Percentiles rank a stretch among this genome's conserved stretches.
phyloP scores from a whole-genome alignment of 441 rosid species.

The Gossypium davidsonii region DNA sequence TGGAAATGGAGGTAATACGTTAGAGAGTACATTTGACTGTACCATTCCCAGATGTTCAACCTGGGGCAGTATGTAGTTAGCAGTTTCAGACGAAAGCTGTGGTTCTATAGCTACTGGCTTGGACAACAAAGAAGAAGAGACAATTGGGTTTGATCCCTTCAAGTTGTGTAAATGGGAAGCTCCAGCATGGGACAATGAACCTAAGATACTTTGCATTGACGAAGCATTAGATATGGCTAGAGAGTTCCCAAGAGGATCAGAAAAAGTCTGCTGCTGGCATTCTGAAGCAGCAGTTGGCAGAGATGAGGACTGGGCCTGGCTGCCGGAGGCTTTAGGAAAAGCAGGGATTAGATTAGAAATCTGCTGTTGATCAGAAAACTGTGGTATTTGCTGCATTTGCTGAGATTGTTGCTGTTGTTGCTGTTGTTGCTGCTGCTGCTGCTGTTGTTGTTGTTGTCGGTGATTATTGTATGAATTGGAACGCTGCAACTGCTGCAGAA shows the following conservation, averaged over 20 bases:
- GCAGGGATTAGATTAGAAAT: constrained; percentile 41
- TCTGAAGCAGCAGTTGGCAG: constrained; percentile 48
- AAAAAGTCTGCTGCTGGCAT: constrained; percentile 69
- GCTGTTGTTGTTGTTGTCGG: constrained; percentile 16
- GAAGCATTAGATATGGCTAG: constrained; percentile 41
- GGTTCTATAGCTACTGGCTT: constrained; percentile 74
- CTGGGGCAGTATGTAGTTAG: constrained; percentile 45
- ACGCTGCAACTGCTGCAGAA: constrained; percentile 56
- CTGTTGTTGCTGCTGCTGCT: constrained; percentile 11
- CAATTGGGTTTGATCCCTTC: constrained; percentile 48
- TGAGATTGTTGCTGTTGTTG: constrained; percentile 30
- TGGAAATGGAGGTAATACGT: constrained; percentile 88
- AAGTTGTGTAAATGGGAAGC: constrained; percentile 54
- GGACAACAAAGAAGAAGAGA: constrained; percentile 67
- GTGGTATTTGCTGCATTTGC: constrained; percentile 34
- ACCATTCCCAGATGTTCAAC: constrained; percentile 59
- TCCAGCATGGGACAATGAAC: constrained; percentile 65
- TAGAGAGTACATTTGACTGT: constrained; percentile 48
- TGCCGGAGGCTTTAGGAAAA: constrained; percentile 37
- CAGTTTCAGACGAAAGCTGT: constrained; percentile 39
- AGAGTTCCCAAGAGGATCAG: constrained; percentile 61
- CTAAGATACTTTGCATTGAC: constrained; percentile 64
- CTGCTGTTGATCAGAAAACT: constrained; percentile 44
- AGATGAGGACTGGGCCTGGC: constrained; percentile 52
- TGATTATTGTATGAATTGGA: constrained; percentile 34